These are phyloP conservation scores for Populus trichocarpa DNA, from an alignment of 441 rosid species.

Conservation along the genomic window DNA sequence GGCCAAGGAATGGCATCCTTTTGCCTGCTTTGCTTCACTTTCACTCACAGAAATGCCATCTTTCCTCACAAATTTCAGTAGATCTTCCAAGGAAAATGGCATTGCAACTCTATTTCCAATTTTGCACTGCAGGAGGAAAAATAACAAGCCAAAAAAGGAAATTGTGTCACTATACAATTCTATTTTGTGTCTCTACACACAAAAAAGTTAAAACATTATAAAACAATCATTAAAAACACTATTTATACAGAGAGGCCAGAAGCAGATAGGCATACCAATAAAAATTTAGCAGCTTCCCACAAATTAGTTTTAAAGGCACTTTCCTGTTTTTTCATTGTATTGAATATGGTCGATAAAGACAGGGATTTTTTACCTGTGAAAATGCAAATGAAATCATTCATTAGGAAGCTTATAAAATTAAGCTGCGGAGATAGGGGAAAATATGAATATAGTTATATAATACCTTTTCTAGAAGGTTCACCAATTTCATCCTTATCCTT, in stretches of 20 bases:
- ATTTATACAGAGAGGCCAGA: slow-evolving; percentile 4
- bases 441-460: slow-evolving; percentile 9
- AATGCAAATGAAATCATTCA: slow-evolving; percentile 15
- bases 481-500: slow-evolving; percentile 33
- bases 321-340: slow-evolving; percentile 64
- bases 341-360: slow-evolving; percentile 50
- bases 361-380: slow-evolving; percentile 43
- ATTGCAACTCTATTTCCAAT: slow-evolving; percentile 29
- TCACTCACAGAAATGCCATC: slow-evolving; percentile 26
- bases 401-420: slow-evolving; percentile 16
- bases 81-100: slow-evolving; percentile 54
- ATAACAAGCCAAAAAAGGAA: no score
- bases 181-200: background rate
- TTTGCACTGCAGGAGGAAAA: slow-evolving; percentile 41
- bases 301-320: slow-evolving; percentile 51
- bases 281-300: slow-evolving; percentile 44
- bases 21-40: slow-evolving; percentile 31
- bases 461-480: slow-evolving; percentile 37
- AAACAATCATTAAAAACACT: background rate
- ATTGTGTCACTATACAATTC: no score
- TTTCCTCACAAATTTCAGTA: slow-evolving; percentile 52
- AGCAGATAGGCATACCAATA: slow-evolving; percentile 45
- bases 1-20: slow-evolving; percentile 29
- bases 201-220: background rate
- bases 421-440: slow-evolving; percentile 8